These are phyloP conservation scores for Cutaneotrichosporon sp. DNA, from an alignment of 1,284 basidiomycete species.

Conservation along the genomic window DNA sequence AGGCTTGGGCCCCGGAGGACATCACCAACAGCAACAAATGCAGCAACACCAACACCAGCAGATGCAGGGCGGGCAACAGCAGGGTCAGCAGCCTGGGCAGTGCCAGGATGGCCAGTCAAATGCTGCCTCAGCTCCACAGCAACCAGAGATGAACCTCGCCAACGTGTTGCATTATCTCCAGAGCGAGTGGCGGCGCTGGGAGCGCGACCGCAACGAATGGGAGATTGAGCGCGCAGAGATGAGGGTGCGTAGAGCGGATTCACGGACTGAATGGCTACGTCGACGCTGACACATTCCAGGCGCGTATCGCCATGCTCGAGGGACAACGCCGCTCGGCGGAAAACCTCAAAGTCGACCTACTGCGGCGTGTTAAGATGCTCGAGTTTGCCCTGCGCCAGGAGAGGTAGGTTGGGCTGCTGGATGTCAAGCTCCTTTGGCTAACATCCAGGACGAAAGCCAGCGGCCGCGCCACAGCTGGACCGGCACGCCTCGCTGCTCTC, in stretches of 20 bases:
- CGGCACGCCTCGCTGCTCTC: constrained; percentile 43
- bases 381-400: constrained; percentile 93
- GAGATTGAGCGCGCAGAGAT: constrained; percentile 99
- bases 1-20: constrained; percentile 8
- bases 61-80: constrained; percentile 5
- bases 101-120: constrained; percentile 30
- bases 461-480: constrained; percentile 20
- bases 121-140: constrained; percentile 17
- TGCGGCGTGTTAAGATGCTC: constrained; percentile 97
- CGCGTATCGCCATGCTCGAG: constrained; percentile 93
- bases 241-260: constrained; percentile 63
- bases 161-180: constrained; percentile 95
- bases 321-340: constrained; percentile 94
- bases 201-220: constrained; percentile 98
- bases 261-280: too few relatives aligned
- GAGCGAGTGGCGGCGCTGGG: constrained; percentile 94
- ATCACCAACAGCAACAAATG: constrained; percentile 3
- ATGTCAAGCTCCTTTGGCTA: neutral
- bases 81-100: constrained; percentile 4
- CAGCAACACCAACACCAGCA: constrained; percentile 8
- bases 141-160: constrained; percentile 77
- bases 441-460: constrained; percentile 59
- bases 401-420: constrained; percentile 58
- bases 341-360: constrained; percentile 91
- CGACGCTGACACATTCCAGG: constrained; percentile 53